phyloP scores from a whole-genome alignment of 2,329 filamentous ascomycete species.

The Trichoderma sp. region DNA sequence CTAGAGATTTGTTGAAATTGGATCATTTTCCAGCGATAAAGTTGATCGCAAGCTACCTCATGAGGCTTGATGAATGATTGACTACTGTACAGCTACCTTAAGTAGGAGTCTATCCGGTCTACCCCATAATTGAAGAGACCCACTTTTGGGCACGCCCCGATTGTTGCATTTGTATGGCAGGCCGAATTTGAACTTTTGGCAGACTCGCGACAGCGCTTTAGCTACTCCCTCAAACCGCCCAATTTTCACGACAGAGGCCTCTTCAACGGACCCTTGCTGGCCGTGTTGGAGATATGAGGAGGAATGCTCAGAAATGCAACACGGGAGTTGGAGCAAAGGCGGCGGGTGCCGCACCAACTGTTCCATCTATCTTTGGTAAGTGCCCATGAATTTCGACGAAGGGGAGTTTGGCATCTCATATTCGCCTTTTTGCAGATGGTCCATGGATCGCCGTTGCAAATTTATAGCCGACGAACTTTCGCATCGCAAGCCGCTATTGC shows the following conservation, averaged over 20 bases:
- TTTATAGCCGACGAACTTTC: neutral
- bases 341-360: slow-evolving; percentile 28
- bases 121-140: neutral
- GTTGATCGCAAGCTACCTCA: neutral
- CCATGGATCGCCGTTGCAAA: neutral
- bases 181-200: slow-evolving; percentile 18
- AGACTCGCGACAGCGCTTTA: neutral
- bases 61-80: neutral
- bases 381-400: neutral
- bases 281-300: slow-evolving; percentile 33
- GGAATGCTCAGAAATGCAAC: slow-evolving; percentile 38
- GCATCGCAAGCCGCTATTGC: slow-evolving; percentile 16
- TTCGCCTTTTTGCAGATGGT: slow-evolving; percentile 14
- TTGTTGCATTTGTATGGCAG: slow-evolving; percentile 30
- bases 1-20: neutral
- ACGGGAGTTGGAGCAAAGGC: slow-evolving; percentile 34
- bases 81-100: neutral
- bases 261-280: slow-evolving; percentile 10
- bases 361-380: slow-evolving; percentile 27
- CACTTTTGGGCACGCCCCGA: slow-evolving; percentile 23
- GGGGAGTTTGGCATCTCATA: neutral
- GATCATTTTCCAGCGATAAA: neutral
- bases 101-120: neutral
- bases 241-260: slow-evolving; percentile 4
- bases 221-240: neutral